Conservation (phyloP, 768 basidiomycete species). For the Trametes maxima region DNA sequence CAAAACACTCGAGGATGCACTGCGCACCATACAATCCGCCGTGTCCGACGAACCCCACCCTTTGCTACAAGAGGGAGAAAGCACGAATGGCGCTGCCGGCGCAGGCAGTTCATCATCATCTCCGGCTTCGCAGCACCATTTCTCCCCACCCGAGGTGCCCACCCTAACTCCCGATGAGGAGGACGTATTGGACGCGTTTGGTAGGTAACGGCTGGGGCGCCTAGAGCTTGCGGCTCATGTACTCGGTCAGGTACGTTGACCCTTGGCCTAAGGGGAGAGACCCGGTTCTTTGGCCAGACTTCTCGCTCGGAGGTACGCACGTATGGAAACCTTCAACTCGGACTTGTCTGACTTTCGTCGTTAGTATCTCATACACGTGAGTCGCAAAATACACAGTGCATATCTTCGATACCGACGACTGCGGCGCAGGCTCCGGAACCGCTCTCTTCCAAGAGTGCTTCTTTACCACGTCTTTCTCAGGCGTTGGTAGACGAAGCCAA, state of each 20-base stretch:
- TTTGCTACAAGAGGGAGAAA: slow-evolving; percentile 36
- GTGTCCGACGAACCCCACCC: slow-evolving; percentile 55
- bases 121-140: neutral
- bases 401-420: neutral
- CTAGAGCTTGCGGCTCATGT: neutral
- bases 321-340: neutral
- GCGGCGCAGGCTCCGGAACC: slow-evolving; percentile 31
- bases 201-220: slow-evolving; percentile 29
- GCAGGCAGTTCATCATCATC: slow-evolving; percentile 1
- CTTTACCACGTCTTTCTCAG: slow-evolving; percentile 43
- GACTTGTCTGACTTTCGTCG: slow-evolving; percentile 3
- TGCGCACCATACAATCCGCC: slow-evolving; percentile 50
- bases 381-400: neutral
- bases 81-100: neutral
- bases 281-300: slow-evolving; percentile 62
- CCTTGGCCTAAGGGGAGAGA: slow-evolving; percentile 55
- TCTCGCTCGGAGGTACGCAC: slow-evolving; percentile 64
- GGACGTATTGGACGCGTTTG: slow-evolving; percentile 54
- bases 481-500: slow-evolving; percentile 44
- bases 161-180: slow-evolving; percentile 37
- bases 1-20: slow-evolving; percentile 61
- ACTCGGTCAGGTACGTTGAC: slow-evolving; percentile 52
- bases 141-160: slow-evolving; percentile 10
- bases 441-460: slow-evolving; percentile 14
- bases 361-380: slow-evolving; percentile 63